Base-by-base conservation (phyloP, 371 early-diverging fungal genomes). In the Actinomucor elegans region DNA sequence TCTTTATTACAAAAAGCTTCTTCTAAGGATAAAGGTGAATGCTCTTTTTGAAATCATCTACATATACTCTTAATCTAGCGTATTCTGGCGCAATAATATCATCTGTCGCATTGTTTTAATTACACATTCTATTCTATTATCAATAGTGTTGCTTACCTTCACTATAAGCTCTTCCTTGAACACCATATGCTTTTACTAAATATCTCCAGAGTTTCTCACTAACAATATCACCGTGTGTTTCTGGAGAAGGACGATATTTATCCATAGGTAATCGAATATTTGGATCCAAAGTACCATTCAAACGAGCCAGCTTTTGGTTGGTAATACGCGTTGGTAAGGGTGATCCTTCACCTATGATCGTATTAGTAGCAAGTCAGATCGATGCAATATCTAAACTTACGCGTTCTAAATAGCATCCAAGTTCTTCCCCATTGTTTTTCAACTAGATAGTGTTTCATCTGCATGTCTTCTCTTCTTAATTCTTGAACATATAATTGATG, bases 361-460 rank as follows among this genome's bases (percentile, higher is more conserved):
- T 10, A n/a, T n/a, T n/a, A 45, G 14, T 18, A 20, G n/a, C 2
- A 32, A 26, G 6, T 2, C 4, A 21, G 0, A 12, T 9, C 8
- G 11, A 24, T 3, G 12, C 2, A 40, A 23, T 32, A 21, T 44
- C 4, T 4, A 7, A 23, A 24, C 67, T 69, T 70, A 74, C 75
- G 75, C 18, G 71, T 74, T 60, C 75, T 63, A 48, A 74, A 74
- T 17, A 70, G 43, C 75, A 74, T 74, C 75, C 75, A 74, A 18
- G 64, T 33, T 48, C 75, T 50, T 15, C 70, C 68, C 75, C 75
- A 74, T 31, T 57, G 52, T 36, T 74, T 74, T 34, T 74, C 75
- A 20, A 74, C 59, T 17, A 74, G 45, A 47, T 68, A 74, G 48
- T 70, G 66, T 31, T 58, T 67, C 23, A 70, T 43, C 26, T 66